Base-by-base conservation (phyloP, 169 alveolate genomes). In the Eimeria acervulina region DNA sequence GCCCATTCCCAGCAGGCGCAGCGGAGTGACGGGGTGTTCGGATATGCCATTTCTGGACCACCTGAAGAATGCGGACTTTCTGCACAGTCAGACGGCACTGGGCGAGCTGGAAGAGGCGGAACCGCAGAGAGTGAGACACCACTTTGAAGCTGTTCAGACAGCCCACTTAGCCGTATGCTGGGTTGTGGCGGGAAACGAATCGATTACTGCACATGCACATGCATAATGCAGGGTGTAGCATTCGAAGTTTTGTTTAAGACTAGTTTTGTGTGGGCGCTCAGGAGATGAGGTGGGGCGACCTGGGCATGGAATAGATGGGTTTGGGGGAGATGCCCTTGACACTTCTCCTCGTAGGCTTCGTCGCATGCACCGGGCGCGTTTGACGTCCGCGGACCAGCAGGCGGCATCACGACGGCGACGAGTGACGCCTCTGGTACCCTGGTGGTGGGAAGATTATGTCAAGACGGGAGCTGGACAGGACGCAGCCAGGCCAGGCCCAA, bases 371-470 rank as follows among this genome's bases (percentile, higher is more conserved):
- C 78, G 93, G 63, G 93, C 63, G 36, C 93, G 93, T 55, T 21
- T 87, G 59, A 36, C 93, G 1, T 33, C 93, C 8, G 93, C 59
- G 36, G 93, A 61, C 63, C 93, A 59, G 66, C 93, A 87, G 63
- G 33, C 83, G 40, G 8, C 93, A 61, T 23, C 93, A 33, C 66
- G 74, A 70, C 93, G 83, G 44, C 81, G 93, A 13, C 55, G 83
- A 87, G 61, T 87, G 38, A 61, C 72, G 66, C 93, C 93, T 5
- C 61, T 87, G 40, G 93, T 61, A 40, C 93, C 93, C 52, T 87
- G 93, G 93, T 87, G 93, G 93, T 87, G 93, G 93, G 93, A 38
- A 38, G 93, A 87, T 13, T 87, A 87, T 70, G 72, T 87, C 26
- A 55, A 40, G 81, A 87, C 93, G 17, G 93, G 93, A 17, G 66